Evolutionary conservation across 2,329 filamentous ascomycete species (phyloP), one percentile per base, ranked within the genome.

Genomic region (Colletotrichum sp.): DNA sequence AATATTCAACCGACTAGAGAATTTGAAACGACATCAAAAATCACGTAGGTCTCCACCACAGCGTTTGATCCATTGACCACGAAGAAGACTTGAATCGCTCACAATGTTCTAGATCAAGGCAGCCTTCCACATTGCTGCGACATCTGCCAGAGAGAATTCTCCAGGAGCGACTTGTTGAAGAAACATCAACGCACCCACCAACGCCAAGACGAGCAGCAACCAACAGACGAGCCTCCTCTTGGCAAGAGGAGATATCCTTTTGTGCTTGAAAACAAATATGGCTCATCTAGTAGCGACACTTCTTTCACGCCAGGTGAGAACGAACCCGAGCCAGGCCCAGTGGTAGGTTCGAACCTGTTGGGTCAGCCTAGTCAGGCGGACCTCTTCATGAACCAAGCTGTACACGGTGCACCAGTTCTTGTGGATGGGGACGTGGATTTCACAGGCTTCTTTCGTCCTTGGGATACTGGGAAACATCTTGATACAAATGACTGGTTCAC

Each of bases 11-110:
- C 71, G 71, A 7, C 32, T 64, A 1, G 71, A 73, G 39, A 73
- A 73, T 28, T n/a, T 73, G 30, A 73, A 70, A 39, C 65, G 71
- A 8, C 71, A 73, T 21, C 71, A 73, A 12, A 73, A 64, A 49
- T 70, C 71, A 55, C 71, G 71, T 73, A 36, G 26, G 71, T 69
- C 24, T 57, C 13, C 52, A 10, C 55, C 7, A 36, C 28, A 34
- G 12, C 5, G 21, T 10, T 18, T 18, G 30, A 8, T 12, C 8
- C 10, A 62, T n/a, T 28, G 7, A 18, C 8, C 16, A 18, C 21
- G 2, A 16, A 16, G n/a, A 28, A n/a, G 39, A 71, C 3, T 26
- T 24, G 36, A 12, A n/a, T n/a, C n/a, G 34, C 30, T n/a, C 16
- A 24, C n/a, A 49, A 13, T 32, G 3, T 12, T n/a, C 2, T 60